Conservation (phyloP, 768 basidiomycete species). For the Phylloporus rhodoxanthus region DNA sequence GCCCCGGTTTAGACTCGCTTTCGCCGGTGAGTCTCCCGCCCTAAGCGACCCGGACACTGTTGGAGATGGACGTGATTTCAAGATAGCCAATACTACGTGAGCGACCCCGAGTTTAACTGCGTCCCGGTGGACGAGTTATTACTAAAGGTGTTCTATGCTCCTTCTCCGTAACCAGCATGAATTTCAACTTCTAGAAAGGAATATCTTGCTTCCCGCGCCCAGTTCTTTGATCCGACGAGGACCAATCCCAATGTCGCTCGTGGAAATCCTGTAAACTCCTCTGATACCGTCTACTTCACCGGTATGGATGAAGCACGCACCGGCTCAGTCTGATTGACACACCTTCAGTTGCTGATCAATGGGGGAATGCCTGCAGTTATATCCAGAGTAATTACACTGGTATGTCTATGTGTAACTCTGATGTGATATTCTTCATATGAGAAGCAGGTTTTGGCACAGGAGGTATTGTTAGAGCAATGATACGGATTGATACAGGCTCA, state of each 20-base stretch:
- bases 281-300: slow-evolving; percentile 94
- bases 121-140: slow-evolving; percentile 79
- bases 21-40: slow-evolving; percentile 53
- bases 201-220: slow-evolving; percentile 77
- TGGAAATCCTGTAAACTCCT: slow-evolving; percentile 77
- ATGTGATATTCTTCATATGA: slow-evolving; percentile 1
- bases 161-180: background rate
- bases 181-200: slow-evolving; percentile 42
- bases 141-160: slow-evolving; percentile 54
- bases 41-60: background rate
- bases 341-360: slow-evolving; percentile 69
- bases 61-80: background rate
- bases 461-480: slow-evolving; percentile 37
- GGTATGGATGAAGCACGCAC: slow-evolving; percentile 36
- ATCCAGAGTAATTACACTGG: slow-evolving; percentile 88
- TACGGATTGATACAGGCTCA: slow-evolving; percentile 4
- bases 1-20: slow-evolving; percentile 45
- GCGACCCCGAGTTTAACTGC: slow-evolving; percentile 76
- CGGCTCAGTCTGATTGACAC: background rate
- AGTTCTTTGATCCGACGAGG: slow-evolving; percentile 65
- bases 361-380: slow-evolving; percentile 86
- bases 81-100: slow-evolving; percentile 89
- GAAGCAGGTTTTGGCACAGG: slow-evolving; percentile 79
- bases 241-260: slow-evolving; percentile 62
- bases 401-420: slow-evolving; percentile 24